Base-by-base conservation (phyloP, 352 stramenopile species). In the Bremia lactucae region DNA sequence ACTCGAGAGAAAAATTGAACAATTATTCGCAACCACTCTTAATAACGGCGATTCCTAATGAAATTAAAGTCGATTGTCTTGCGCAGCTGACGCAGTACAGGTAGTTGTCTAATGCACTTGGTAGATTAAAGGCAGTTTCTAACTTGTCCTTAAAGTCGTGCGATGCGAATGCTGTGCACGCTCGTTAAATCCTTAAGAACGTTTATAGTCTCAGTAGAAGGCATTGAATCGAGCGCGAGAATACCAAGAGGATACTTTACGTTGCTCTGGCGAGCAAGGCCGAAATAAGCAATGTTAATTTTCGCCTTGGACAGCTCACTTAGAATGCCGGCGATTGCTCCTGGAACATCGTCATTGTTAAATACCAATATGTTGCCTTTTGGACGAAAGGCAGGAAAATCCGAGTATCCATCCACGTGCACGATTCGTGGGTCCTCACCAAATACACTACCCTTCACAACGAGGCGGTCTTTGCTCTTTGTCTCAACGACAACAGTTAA, bases 271-370 rank as follows among this genome's bases (percentile, higher is more conserved):
- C 78, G 72, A 22, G 73, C 74, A n/a, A 91, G 63, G 11, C 78
- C 78, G 33, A 91, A 82, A 63, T 84, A 84, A 36, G 78, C 78
- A 40, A 91, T 87, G 55, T 91, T 91, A 68, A 91, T 84, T 42
- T 86, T 62, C 25, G 74, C 65, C 25, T 71, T 48, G 25, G 67
- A 59, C 23, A 91, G 59, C 38, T 85, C 69, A 31, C 74, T 68
- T 13, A 91, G 56, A 16, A 91, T 80, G 9, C 68, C 68, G 3
- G 72, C 73, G 52, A 91, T 88, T 14, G 76, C 78, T 41, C 78
- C 78, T 5, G 78, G 78, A 19, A 70, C 68, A 55, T 91, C 78
- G 37, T 88, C 55, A 58, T 91, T 91, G 59, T 83, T 83, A 54
- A 91, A 88, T 15, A 88, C 62, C 24, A 91, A 59, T 31, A 91